Conservation (phyloP, 352 stramenopile genomes). For the Pythium folliculosum region DNA sequence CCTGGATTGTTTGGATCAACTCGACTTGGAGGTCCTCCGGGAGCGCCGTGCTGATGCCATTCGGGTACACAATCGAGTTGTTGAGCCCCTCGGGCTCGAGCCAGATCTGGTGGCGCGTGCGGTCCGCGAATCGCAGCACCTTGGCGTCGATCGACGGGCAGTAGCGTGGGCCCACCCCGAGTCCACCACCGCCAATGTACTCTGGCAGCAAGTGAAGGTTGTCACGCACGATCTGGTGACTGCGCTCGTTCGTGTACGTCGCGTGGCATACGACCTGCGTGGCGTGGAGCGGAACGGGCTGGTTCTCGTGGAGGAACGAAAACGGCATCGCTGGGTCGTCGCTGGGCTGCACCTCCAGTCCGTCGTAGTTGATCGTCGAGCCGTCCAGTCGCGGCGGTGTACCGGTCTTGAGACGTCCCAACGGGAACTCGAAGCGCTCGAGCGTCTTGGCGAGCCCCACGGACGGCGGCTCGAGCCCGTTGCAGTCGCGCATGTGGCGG, state of each 20-base stretch:
- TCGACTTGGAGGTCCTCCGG: conserved; percentile 94
- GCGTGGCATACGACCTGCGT: conserved; percentile 93
- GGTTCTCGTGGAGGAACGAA: conserved; percentile 93
- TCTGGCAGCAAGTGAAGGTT: conserved; percentile 94
- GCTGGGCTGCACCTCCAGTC: conserved; percentile 90
- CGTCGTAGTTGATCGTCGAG: conserved; percentile 95
- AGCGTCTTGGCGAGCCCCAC: conserved; percentile 94
- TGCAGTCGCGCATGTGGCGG: conserved; percentile 86
- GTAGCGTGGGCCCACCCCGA: conserved; percentile 87
- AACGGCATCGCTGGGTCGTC: conserved; percentile 92
- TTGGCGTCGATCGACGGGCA: conserved; percentile 99
- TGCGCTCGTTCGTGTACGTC: conserved; percentile 96
- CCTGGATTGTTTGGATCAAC: conserved; percentile 95
- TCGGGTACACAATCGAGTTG: conserved; percentile 97
- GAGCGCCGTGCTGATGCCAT: conserved; percentile 93
- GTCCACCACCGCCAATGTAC: conserved; percentile 87
- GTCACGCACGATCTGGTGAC: conserved; percentile 93
- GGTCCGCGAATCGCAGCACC: conserved; percentile 78
- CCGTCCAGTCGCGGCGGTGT: conserved; percentile 96
- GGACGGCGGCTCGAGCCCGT: conserved; percentile 92
- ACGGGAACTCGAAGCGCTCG: conserved; percentile 90
- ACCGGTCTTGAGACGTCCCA: conserved; percentile 96
- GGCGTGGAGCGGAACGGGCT: conserved; percentile 63
- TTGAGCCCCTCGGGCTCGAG: conserved; percentile 98
- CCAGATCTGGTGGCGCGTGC: conserved; percentile 91